A percentile compares a stretch with the other conserved stretches of the same genome.
Conservation (phyloP, 1,139 yeast species). For the Suhomyces maxii region DNA sequence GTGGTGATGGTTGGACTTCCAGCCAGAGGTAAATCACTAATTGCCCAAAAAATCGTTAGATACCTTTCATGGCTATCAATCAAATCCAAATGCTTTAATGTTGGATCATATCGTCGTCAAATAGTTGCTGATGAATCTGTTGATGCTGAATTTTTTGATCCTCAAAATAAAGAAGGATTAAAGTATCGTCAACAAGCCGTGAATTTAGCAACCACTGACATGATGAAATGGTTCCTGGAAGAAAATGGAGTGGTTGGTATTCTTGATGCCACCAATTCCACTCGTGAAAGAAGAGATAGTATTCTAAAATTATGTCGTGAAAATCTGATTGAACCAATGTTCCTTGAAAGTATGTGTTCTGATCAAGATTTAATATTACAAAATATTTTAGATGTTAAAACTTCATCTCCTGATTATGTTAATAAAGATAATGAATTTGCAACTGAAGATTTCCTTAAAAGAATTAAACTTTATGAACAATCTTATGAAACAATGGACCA, state of each 20-base stretch:
- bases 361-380: slow-evolving; percentile 75
- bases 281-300: slow-evolving; percentile 67
- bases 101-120: slow-evolving; percentile 78
- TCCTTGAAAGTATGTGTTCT: slow-evolving; percentile 88
- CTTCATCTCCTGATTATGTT: slow-evolving; percentile 85
- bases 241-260: slow-evolving; percentile 89
- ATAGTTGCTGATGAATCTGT: slow-evolving; percentile 32
- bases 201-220: slow-evolving; percentile 70
- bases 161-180: slow-evolving; percentile 62
- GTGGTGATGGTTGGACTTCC: slow-evolving; percentile 78
- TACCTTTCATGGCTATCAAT: slow-evolving; percentile 91
- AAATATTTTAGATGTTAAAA: slow-evolving; percentile 81
- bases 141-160: slow-evolving; percentile 78
- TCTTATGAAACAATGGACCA: slow-evolving; percentile 73
- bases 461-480: slow-evolving; percentile 72
- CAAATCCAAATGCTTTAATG: slow-evolving; percentile 84
- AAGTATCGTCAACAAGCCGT: slow-evolving; percentile 69
- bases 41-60: slow-evolving; percentile 81
- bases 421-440: slow-evolving; percentile 73
- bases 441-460: slow-evolving; percentile 64
- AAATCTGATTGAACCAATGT: slow-evolving; percentile 80
- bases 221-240: slow-evolving; percentile 82
- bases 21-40: slow-evolving; percentile 74
- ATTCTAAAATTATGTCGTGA: slow-evolving; percentile 63
- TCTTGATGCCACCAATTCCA: slow-evolving; percentile 83